Evolutionary conservation across 192 early-diverging fungal species (phyloP), one percentile per base, ranked within the genome.

Genomic region (Backusella luteola): DNA sequence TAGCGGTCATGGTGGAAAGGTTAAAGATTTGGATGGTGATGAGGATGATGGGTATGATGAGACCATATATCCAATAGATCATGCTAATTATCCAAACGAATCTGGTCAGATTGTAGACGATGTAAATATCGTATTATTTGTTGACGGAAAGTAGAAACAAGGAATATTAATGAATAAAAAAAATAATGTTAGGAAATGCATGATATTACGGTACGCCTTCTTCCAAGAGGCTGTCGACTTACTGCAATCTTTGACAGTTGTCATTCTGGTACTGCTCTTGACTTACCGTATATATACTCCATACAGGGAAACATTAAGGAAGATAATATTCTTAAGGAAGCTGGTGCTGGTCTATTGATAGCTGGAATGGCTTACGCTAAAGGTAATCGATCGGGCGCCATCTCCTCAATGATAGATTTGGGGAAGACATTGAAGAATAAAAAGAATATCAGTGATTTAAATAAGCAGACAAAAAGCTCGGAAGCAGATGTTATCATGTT

Each of bases 231-330:
- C 17, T 89, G 87, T 67, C 89, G 93, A 23, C 77, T 96, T 76
- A 96, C 94, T 1, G 92, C 89, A 2, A 90, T 96, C 41, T 94
- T 94, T 82, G 94, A 95, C 79, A 94, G 91, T 71, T 96, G 94
- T 78, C 92, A 96, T 75, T 93, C 91, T 46, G 94, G 93, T 32
- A 91, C 94, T 4, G 93, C 90, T 0, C 81, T 96, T 39, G 94
- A 95, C 79, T 81, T 95, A 53, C 93, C 93, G 1, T 95, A 89
- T 76, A 85, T 89, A 71, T 95, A 95, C 76, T 89, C 89, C 53
- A 93, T 89, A n/a, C 39, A 85, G 52, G 93, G 94, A 59, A 70
- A 72, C 4, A 35, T 90, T 35, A 90, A 90, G 38, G 85, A 86
- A n/a, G 49, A 77, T 17, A 88, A 80, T 46, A 6, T 88, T 7